These are phyloP conservation scores for Mycena alexandri DNA, from an alignment of 768 basidiomycete genomes.

Conservation along the genomic window DNA sequence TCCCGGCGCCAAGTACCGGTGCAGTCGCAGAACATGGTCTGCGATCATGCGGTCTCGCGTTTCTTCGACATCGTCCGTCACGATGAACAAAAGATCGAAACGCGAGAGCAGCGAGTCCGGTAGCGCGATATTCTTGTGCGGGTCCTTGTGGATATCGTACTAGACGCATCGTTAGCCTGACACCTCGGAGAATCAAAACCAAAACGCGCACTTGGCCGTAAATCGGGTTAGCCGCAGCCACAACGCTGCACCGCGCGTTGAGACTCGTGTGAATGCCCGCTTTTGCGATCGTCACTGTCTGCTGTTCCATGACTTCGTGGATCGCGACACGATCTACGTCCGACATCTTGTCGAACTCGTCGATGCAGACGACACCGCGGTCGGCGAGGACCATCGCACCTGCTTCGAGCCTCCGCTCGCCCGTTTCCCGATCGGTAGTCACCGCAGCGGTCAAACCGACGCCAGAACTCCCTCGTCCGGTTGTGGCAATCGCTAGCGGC, in stretches of 20 bases:
- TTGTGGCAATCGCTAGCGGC: constrained; percentile 97
- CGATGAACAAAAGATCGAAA: constrained; percentile 98
- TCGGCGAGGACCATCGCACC: constrained; percentile 99
- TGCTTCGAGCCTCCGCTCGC: constrained; percentile 95
- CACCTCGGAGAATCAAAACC: constrained; percentile 5
- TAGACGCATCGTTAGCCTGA: constrained; percentile 32
- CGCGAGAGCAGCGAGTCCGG: constrained; percentile 98
- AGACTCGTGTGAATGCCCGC: constrained; percentile 98
- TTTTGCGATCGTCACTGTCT: constrained; percentile 99
- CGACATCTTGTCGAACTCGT: constrained; percentile 99
- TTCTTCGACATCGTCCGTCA: constrained; percentile 98
- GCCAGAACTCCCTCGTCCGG: constrained; percentile 97
- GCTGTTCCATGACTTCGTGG: constrained; percentile 99
- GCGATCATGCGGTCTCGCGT: constrained; percentile 93
- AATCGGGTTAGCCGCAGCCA: constrained; percentile 98
- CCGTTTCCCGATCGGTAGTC: constrained; percentile 97
- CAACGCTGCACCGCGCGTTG: constrained; percentile 97
- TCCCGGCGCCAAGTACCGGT: constrained; percentile 95
- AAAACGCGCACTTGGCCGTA: constrained; percentile 85
- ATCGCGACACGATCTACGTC: constrained; percentile 99
- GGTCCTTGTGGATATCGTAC: constrained; percentile 99
- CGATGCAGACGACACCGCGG: constrained; percentile 98
- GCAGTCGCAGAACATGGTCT: constrained; percentile 97
- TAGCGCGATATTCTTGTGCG: constrained; percentile 97
- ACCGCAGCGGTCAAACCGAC: constrained; percentile 99